These are phyloP conservation scores for Solanum paucissectum DNA, from an alignment of 257 asterid genomes.

Conservation along the genomic window DNA sequence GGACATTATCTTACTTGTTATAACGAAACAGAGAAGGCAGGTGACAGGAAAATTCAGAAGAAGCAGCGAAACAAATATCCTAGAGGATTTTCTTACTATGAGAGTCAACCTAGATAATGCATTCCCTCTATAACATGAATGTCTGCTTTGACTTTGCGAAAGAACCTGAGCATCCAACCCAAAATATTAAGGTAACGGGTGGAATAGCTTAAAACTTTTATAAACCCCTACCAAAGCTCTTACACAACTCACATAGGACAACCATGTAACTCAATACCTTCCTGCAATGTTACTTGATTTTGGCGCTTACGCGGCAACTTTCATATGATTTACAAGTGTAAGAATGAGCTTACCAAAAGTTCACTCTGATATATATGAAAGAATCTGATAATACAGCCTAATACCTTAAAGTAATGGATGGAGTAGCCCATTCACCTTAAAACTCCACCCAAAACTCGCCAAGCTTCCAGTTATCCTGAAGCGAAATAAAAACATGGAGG, in stretches of 20 bases:
- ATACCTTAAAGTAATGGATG: neutral
- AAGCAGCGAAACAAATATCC: neutral
- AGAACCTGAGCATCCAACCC: neutral
- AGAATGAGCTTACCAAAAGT: neutral
- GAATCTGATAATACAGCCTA: neutral
- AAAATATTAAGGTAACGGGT: neutral
- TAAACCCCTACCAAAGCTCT: neutral
- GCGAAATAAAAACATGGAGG: neutral
- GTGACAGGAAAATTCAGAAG: neutral
- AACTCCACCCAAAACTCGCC: neutral
- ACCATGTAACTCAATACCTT: neutral
- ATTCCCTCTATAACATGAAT: neutral
- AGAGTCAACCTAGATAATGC: neutral
- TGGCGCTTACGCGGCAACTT: neutral
- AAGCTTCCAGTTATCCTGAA: neutral
- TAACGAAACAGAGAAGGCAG: neutral
- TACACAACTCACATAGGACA: neutral
- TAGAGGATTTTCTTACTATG: neutral
- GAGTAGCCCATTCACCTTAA: neutral
- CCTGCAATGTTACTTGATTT: neutral
- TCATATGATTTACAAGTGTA: neutral
- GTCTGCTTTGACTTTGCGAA: neutral
- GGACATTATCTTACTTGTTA: neutral
- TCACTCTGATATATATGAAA: neutral
- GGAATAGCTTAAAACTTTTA: neutral